phyloP scores from a whole-genome alignment of 495 filamentous ascomycete genomes.

The Xylaria flabelliformis region DNA sequence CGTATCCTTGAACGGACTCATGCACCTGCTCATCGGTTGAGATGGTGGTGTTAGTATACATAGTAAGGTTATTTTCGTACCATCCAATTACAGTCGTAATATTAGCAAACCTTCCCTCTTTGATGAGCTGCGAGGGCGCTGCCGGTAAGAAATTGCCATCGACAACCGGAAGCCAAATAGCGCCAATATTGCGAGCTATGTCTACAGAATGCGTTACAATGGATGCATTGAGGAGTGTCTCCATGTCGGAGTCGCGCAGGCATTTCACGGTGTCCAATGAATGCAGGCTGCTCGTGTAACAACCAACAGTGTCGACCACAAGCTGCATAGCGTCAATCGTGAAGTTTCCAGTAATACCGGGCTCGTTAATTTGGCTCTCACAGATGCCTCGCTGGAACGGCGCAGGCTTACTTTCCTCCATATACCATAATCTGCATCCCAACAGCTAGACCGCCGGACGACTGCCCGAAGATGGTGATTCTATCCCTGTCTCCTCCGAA shows the following conservation, averaged over 20 bases:
- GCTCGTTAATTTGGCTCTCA: constrained; percentile 38
- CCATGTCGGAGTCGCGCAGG: constrained; percentile 58
- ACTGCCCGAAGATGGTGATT: constrained; percentile 64
- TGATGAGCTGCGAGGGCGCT: constrained; percentile 46
- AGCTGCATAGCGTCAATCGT: constrained; percentile 35
- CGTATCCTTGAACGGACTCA: constrained; percentile 59
- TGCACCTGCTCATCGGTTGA: constrained; percentile 53
- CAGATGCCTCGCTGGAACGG: constrained; percentile 46
- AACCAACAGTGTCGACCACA: constrained; percentile 60
- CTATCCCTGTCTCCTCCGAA: constrained; percentile 64
- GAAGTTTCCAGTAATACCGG: constrained; percentile 38
- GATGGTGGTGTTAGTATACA: constrained; percentile 40
- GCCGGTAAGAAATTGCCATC: constrained; percentile 51
- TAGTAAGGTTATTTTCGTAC: constrained; percentile 36
- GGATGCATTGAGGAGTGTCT: constrained; percentile 51
- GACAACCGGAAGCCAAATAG: constrained; percentile 45
- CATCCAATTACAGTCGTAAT: constrained; percentile 44
- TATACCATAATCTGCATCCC: constrained; percentile 51
- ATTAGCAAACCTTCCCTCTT: constrained; percentile 43
- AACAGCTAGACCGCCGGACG: constrained; percentile 55
- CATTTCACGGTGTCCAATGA: constrained; percentile 58
- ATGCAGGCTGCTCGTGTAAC: constrained; percentile 45
- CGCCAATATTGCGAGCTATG: constrained; percentile 37
- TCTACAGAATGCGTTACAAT: constrained; percentile 28
- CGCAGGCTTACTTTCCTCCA: constrained; percentile 42